phyloP scores from a whole-genome alignment of 768 basidiomycete genomes.

The Phanerochaete carnosa region DNA sequence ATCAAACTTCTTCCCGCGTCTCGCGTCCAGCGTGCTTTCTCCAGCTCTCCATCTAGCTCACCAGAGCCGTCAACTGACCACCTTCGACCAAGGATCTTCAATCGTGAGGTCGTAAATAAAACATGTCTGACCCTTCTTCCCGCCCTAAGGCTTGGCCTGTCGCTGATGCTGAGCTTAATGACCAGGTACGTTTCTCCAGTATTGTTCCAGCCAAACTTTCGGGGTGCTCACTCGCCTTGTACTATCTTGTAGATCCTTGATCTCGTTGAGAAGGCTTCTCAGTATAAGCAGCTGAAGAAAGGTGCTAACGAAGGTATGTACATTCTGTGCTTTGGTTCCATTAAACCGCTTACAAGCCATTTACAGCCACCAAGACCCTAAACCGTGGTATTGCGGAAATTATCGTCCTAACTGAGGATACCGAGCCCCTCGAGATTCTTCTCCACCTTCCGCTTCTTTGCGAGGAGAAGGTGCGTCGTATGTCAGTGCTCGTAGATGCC shows the following conservation, averaged over 20 bases:
- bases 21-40: constrained; percentile 7
- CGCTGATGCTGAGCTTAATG: constrained; percentile 83
- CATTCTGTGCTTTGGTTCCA: background rate
- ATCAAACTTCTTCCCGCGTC: constrained; percentile 5
- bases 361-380: constrained; percentile 92
- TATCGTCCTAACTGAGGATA: constrained; percentile 94
- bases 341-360: background rate
- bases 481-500: background rate
- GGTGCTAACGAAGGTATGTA: constrained; percentile 93
- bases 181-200: constrained; percentile 57
- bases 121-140: constrained; percentile 53
- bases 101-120: constrained; percentile 68
- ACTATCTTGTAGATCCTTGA: constrained; percentile 73
- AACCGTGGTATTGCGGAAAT: constrained; percentile 98
- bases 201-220: background rate
- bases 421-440: constrained; percentile 96
- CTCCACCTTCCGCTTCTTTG: constrained; percentile 96
- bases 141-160: constrained; percentile 87
- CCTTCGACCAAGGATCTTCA: constrained; percentile 79
- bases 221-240: background rate
- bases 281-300: constrained; percentile 98
- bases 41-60: constrained; percentile 16
- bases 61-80: constrained; percentile 16
- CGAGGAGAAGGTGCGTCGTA: constrained; percentile 82
- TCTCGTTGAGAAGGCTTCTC: constrained; percentile 90